Evolutionary conservation across 2,329 filamentous ascomycete genomes (phyloP).

Genomic region (Coleophoma cylindrospora): DNA sequence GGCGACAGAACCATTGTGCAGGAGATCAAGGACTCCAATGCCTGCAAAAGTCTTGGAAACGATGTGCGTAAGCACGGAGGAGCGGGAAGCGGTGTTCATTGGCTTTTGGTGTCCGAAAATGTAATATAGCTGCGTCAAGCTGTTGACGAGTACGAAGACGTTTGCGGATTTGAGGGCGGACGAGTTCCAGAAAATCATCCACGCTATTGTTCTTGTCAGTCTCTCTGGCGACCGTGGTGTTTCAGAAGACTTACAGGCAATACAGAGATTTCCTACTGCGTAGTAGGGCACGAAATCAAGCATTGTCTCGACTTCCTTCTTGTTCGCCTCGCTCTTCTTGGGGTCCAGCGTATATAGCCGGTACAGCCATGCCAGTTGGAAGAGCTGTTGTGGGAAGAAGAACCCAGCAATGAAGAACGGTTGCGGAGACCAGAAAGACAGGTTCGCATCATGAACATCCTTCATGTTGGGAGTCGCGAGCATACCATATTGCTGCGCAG

Average conservation of each 20-base stretch:
- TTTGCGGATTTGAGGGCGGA: conserved; percentile 44
- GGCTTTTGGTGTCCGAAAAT: conserved; percentile 40
- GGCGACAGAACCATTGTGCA: conserved; percentile 53
- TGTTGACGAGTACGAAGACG: conserved; percentile 51
- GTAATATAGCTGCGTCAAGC: conserved; percentile 48
- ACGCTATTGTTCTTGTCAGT: conserved; percentile 27
- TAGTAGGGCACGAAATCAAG: conserved; percentile 51
- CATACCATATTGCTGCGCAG: conserved; percentile 54
- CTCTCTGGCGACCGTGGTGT: background rate
- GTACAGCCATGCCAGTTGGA: conserved; percentile 54
- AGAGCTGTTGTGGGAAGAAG: conserved; percentile 56
- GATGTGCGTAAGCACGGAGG: conserved; percentile 50
- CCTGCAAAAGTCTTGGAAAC: conserved; percentile 56
- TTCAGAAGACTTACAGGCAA: conserved; percentile 39
- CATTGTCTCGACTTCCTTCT: conserved; percentile 40
- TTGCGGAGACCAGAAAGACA: conserved; percentile 54
- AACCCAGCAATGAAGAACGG: conserved; percentile 54
- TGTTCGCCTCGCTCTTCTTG: conserved; percentile 29
- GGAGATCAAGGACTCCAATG: conserved; percentile 52
- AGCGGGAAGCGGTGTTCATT: conserved; percentile 43
- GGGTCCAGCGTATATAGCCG: conserved; percentile 44
- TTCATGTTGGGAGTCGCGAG: conserved; percentile 52
- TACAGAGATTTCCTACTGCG: conserved; percentile 50
- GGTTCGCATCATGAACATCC: conserved; percentile 50
- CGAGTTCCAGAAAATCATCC: conserved; percentile 60